phyloP scores from a whole-genome alignment of 768 basidiomycete species.

The Leccinum arenicola region DNA sequence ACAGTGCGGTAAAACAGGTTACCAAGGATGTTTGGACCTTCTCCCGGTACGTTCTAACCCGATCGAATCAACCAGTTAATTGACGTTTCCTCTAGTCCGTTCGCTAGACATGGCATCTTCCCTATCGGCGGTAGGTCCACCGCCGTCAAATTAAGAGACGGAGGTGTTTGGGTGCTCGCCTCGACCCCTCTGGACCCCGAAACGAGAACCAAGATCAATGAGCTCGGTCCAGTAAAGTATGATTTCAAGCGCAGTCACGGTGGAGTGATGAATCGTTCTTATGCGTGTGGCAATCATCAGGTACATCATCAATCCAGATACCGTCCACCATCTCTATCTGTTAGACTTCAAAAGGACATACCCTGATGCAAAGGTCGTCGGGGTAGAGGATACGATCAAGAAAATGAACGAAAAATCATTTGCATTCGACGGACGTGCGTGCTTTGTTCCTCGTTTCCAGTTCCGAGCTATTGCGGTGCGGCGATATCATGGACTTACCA shows the following conservation, averaged over 20 bases:
- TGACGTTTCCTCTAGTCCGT: conserved; percentile 47
- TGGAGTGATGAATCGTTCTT: background rate
- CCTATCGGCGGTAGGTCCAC: conserved; percentile 85
- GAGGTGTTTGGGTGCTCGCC: conserved; percentile 80
- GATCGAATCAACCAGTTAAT: background rate
- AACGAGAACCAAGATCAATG: conserved; percentile 59
- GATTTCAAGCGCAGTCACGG: background rate
- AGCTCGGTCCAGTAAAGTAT: conserved; percentile 69
- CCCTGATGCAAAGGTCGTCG: conserved; percentile 68
- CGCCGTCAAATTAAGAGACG: conserved; percentile 64
- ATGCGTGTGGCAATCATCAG: conserved; percentile 27
- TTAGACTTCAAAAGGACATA: conserved; percentile 68
- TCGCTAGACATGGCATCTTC: conserved; percentile 60
- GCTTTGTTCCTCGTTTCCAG: background rate
- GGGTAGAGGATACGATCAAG: conserved; percentile 52
- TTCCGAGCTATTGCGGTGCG: background rate
- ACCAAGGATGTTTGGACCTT: conserved; percentile 60
- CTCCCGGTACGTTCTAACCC: conserved; percentile 44
- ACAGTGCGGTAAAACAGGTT: conserved; percentile 34
- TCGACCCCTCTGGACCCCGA: conserved; percentile 68
- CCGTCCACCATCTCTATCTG: conserved; percentile 58
- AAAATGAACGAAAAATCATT: conserved; percentile 53
- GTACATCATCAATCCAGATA: conserved; percentile 58
- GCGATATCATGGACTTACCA: background rate
- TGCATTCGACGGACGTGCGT: conserved; percentile 61